Base-by-base conservation (phyloP, 371 early-diverging fungal genomes). In the Rhizopus delemar region DNA sequence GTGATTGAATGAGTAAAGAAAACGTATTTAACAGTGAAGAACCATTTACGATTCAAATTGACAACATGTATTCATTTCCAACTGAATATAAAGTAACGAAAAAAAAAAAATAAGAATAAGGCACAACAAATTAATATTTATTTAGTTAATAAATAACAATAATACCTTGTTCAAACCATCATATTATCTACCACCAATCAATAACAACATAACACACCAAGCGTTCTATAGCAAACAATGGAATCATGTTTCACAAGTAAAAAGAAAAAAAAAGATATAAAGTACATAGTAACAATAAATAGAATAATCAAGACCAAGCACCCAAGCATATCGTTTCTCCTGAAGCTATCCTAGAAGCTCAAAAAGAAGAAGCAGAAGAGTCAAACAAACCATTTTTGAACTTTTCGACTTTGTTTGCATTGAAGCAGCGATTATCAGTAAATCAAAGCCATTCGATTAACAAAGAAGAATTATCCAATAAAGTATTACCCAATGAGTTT, bases 291-390 rank as follows among this genome's bases (percentile, higher is more conserved):
- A 22, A 22, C 22, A 22, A 22, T 22, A 22, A 22, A 22, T 22
- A 22, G 22, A 22, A 22, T 31, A 49, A n/a, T 38, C 32, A 16
- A 8, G 31, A 41, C 33, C 56, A 56, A 29, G 41, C 56, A 32
- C 63, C 57, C 8, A 55, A 53, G 3, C 78, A 78, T 50, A 65
- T 78, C 5, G 77, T 79, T 38, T 74, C 80, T n/a, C 73, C 77
- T 11, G 73, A 74, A 56, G 80, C 77, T 5, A 76, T 79, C 49
- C 66, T 69, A 16, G 65, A 68, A 56, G 80, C 77, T n/a, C 63
- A 76, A 45, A 64, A 61, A 46, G 77, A 79, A 58, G 79, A 79
- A 53, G 60, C 57, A 51, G 77, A 74, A 45, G 76, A 74, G 57
- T 69, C 63, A 7, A 52, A 73, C 63, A 59, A 50, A 50, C 68